Conservation (phyloP, 1,284 basidiomycete genomes). For the Moesziomyces globuligerus region DNA sequence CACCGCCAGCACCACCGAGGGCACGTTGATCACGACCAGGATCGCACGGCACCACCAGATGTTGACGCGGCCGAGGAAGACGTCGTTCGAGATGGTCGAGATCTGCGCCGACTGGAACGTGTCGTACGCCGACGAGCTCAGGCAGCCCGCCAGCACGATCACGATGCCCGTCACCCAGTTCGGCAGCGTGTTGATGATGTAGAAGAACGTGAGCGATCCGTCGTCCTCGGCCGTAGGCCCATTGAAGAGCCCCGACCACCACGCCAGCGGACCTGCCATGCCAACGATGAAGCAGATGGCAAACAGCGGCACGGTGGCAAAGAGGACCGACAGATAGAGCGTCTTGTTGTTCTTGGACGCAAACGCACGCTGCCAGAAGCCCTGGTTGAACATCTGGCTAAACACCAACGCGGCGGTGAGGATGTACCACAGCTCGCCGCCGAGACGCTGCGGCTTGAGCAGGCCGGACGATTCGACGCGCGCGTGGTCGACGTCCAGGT, state of each 20-base stretch:
- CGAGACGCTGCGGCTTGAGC: constrained; percentile 56
- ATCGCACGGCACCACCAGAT: constrained; percentile 66
- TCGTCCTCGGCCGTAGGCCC: constrained; percentile 57
- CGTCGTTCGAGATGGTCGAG: constrained; percentile 66
- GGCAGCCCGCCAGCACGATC: constrained; percentile 62
- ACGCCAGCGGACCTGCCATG: constrained; percentile 63
- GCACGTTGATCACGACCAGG: constrained; percentile 61
- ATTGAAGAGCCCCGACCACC: constrained; percentile 62
- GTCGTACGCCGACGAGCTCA: constrained; percentile 67
- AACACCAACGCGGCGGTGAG: constrained; percentile 64
- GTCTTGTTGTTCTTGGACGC: constrained; percentile 63
- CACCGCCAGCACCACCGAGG: constrained; percentile 62
- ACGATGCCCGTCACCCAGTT: constrained; percentile 65
- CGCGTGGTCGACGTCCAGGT: constrained; percentile 58
- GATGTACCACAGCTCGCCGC: constrained; percentile 67
- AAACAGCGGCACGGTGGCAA: constrained; percentile 63
- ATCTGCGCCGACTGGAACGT: constrained; percentile 67
- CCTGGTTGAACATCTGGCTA: constrained; percentile 67
- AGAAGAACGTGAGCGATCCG: constrained; percentile 63
- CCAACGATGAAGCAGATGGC: constrained; percentile 66
- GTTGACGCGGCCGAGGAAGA: constrained; percentile 65
- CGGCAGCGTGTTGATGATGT: constrained; percentile 61
- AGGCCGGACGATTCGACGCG: constrained; percentile 56
- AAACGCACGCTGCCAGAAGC: constrained; percentile 67
- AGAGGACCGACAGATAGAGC: constrained; percentile 59